Base-by-base conservation (phyloP, 164 flowering plant species). In the Akebia trifoliata region DNA sequence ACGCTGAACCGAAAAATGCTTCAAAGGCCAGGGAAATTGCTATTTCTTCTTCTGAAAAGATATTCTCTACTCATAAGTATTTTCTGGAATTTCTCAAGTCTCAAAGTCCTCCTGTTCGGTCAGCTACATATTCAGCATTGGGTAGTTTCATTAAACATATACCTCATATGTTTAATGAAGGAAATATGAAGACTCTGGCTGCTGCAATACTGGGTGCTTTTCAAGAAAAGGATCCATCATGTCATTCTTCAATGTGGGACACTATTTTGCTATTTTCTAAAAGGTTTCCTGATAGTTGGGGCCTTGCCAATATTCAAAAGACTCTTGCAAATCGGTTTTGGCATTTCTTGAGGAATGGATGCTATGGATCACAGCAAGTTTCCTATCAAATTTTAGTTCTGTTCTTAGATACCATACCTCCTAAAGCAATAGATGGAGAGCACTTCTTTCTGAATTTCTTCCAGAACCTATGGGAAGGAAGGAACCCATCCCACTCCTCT, bases 181-280 rank as follows among this genome's bases (percentile, higher is more conserved):
- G 68, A 63, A 78, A 79, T 63, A 63, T 81, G 72, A 86, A 83
- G 73, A 62, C 30, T 52, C 56, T 87, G 56, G 75, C 96, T 12
- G 49, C 74, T 18, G 56, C 76, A 26, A 72, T 94, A 50, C 85
- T 90, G 72, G 99, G 99, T 63, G 79, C 86, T 57, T 85, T 90
- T 69, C 90, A 86, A 67, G 99, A 94, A 74, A 87, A 78, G 61
- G 80, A 84, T 68, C 90, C 99, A 34, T 30, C 80, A 48, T 90
- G 97, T 69, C 93, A 94, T 74, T 72, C 85, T 54, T 68, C 93
- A 49, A 84, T 94, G 90, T 94, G 99, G 99, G 93, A 94, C 40
- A 67, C 73, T 4, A 38, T 94, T 37, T 57, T 94, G 68, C 64
- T 86, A 36, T 86, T 90, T 66, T 76, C 75, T 14, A 82, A 71